Evolutionary conservation across 2,329 filamentous ascomycete species (phyloP).

Genomic region (Fusarium scirpi): DNA sequence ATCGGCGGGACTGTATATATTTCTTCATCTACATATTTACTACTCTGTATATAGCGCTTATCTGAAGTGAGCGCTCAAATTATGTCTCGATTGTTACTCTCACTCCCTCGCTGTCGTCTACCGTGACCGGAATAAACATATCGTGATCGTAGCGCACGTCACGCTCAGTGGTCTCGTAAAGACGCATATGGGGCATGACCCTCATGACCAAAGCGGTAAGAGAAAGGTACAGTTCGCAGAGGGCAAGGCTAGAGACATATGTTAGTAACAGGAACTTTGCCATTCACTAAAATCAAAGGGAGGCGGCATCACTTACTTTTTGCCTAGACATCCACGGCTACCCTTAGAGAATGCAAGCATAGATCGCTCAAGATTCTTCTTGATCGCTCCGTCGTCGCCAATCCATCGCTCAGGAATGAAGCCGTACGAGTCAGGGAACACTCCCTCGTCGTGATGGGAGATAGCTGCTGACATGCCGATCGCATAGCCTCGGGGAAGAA

Average conservation of each 20-base stretch:
- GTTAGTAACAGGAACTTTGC: background rate
- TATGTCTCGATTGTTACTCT: slow-evolving; percentile 13
- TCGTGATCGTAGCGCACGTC: slow-evolving; percentile 26
- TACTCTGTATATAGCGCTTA: background rate
- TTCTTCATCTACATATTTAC: slow-evolving; percentile 15
- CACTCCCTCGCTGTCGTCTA: slow-evolving; percentile 5
- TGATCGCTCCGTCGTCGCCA: slow-evolving; percentile 1
- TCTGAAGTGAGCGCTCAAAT: background rate
- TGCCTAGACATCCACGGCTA: slow-evolving; percentile 23
- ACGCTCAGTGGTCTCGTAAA: slow-evolving; percentile 11
- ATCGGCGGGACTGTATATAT: background rate
- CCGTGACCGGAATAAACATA: slow-evolving; percentile 19
- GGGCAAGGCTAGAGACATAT: background rate
- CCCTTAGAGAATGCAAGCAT: slow-evolving; percentile 19
- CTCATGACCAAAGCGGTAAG: slow-evolving; percentile 10
- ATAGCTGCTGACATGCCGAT: slow-evolving; percentile 22
- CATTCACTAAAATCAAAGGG: fast-evolving
- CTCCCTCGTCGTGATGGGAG: slow-evolving; percentile 10
- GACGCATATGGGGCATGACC: slow-evolving; percentile 18
- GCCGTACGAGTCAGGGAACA: slow-evolving; percentile 12
- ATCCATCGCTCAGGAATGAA: slow-evolving; percentile 21
- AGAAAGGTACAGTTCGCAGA: slow-evolving; percentile 22
- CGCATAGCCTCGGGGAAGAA: slow-evolving; percentile 13
- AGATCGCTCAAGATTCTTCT: slow-evolving; percentile 11
- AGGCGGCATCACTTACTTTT: slow-evolving; percentile 3